Conservation (phyloP, 2,329 filamentous ascomycete genomes). For the Leptodontidium sp. region DNA sequence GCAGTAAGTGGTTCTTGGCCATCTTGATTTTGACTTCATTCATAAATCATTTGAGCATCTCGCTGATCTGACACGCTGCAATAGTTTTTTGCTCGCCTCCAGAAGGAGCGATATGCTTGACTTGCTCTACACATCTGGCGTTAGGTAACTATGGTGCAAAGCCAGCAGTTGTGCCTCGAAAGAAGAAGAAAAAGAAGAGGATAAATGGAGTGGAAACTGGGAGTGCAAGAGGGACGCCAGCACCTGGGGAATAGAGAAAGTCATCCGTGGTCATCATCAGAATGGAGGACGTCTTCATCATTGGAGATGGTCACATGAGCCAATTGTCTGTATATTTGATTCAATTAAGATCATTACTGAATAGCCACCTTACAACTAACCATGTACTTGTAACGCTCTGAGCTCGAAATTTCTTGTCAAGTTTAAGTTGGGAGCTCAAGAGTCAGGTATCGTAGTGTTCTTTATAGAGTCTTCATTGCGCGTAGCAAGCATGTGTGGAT, state of each 20-base stretch:
- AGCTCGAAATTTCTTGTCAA: background rate
- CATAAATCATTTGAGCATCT: background rate
- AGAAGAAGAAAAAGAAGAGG: slow-evolving; percentile 81
- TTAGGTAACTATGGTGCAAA: slow-evolving; percentile 79
- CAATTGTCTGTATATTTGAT: too few species aligned
- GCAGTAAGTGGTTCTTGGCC: slow-evolving; percentile 60
- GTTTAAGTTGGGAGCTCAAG: background rate
- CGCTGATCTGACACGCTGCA: slow-evolving; percentile 27
- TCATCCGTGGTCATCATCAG: slow-evolving; percentile 60
- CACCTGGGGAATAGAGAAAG: slow-evolving; percentile 47
- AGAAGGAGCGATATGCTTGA: slow-evolving; percentile 75
- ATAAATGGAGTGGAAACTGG: slow-evolving; percentile 62
- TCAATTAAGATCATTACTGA: background rate
- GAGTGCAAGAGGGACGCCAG: slow-evolving; percentile 68
- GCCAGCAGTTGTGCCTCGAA: slow-evolving; percentile 76
- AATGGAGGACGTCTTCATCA: background rate
- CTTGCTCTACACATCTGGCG: slow-evolving; percentile 81
- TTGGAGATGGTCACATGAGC: background rate
- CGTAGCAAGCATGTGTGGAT: slow-evolving; percentile 1
- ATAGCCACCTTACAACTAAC: background rate
- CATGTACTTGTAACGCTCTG: too few species aligned
- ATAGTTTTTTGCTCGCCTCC: slow-evolving; percentile 76
- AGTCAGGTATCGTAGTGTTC: background rate
- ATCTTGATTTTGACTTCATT: background rate
- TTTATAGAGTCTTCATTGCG: background rate